Percentiles rank a stretch among this genome's conserved stretches.
Conservation (phyloP, 768 basidiomycete species). For the Heimioporus sp. region DNA sequence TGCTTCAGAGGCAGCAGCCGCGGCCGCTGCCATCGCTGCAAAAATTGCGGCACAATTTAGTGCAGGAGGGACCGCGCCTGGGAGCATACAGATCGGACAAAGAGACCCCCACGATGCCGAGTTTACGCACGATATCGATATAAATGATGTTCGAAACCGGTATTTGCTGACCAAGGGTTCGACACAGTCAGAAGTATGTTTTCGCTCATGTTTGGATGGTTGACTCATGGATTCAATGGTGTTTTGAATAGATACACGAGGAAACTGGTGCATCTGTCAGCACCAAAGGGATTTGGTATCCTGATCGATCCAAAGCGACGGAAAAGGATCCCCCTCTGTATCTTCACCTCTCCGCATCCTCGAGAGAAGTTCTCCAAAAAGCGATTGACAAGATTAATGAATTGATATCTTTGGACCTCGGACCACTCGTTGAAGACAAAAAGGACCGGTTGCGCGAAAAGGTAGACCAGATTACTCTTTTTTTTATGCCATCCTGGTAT, state of each 20-base stretch:
- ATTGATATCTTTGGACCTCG: conserved; percentile 69
- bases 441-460: conserved; percentile 65
- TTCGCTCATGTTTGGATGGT: background rate
- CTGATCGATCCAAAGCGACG: conserved; percentile 86
- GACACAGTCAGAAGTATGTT: conserved; percentile 84
- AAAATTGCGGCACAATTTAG: conserved; percentile 91
- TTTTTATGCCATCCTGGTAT: background rate
- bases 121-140: conserved; percentile 90
- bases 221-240: background rate
- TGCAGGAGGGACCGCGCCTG: conserved; percentile 38
- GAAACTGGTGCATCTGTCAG: conserved; percentile 91
- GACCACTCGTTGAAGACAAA: conserved; percentile 79
- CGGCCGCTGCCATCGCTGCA: conserved; percentile 86
- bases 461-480: conserved; percentile 34
- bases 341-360: conserved; percentile 83
- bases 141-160: conserved; percentile 93
- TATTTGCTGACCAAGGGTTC: conserved; percentile 92
- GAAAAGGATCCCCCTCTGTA: conserved; percentile 93
- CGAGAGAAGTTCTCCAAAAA: conserved; percentile 60
- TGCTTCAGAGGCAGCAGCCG: conserved; percentile 61
- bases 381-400: conserved; percentile 76
- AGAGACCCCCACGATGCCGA: conserved; percentile 76
- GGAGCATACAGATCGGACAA: conserved; percentile 40
- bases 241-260: conserved; percentile 72
- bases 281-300: conserved; percentile 96